These are phyloP conservation scores for Microdochium nivale DNA, from an alignment of 2,329 filamentous ascomycete genomes.

Conservation along the genomic window DNA sequence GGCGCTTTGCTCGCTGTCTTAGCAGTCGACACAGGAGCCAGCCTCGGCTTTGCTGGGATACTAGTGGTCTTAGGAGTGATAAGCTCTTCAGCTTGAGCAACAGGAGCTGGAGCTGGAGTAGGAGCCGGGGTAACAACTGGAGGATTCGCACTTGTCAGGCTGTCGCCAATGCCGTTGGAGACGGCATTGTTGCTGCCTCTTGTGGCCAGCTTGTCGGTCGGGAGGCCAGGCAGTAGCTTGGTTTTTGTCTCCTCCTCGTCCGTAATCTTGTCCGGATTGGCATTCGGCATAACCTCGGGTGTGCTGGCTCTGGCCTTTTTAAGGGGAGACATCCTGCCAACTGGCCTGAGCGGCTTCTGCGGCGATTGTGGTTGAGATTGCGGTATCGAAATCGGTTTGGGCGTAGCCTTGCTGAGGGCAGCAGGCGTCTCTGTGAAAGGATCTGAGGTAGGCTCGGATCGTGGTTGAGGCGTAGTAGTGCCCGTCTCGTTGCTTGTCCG, in stretches of 20 bases:
- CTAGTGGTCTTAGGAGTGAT: constrained; percentile 5
- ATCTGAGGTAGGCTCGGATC: constrained; percentile 26
- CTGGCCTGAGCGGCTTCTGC: neutral
- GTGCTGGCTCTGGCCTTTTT: constrained; percentile 8
- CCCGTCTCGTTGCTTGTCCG: constrained; percentile 29
- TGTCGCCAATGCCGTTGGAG: neutral
- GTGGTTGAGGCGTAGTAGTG: constrained; percentile 26
- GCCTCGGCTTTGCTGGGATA: constrained; percentile 12
- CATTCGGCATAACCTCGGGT: constrained; percentile 20
- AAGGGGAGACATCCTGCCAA: constrained; percentile 10
- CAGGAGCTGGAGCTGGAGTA: neutral
- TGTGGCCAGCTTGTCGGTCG: constrained; percentile 16
- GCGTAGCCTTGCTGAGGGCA: constrained; percentile 20
- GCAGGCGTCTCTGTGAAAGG: constrained; percentile 21
- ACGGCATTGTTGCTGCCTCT: constrained; percentile 3
- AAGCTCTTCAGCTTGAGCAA: too few relatives aligned
- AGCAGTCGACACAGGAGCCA: constrained; percentile 1
- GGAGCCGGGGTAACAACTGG: neutral
- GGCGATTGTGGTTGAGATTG: neutral
- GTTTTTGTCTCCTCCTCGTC: constrained; percentile 27
- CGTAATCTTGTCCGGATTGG: constrained; percentile 30
- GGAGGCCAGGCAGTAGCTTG: constrained; percentile 20
- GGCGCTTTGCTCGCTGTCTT: constrained; percentile 21
- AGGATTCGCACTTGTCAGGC: neutral
- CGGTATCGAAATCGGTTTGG: neutral